These are phyloP conservation scores for Colletotrichum cereale DNA, from an alignment of 2,329 filamentous ascomycete species.

Conservation along the genomic window DNA sequence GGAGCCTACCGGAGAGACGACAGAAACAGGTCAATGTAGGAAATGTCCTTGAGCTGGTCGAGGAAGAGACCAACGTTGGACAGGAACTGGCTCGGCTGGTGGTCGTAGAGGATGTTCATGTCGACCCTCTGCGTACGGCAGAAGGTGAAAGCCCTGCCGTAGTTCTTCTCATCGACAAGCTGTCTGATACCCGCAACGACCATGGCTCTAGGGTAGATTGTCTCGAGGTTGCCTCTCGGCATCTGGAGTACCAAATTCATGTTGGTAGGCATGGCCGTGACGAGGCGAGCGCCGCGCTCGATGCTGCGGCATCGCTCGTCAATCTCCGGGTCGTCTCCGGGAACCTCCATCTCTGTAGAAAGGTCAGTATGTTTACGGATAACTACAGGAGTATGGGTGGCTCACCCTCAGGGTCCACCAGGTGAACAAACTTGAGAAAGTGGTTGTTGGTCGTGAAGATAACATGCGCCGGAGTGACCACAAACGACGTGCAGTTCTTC, in stretches of 20 bases:
- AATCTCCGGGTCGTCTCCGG: conserved; percentile 87
- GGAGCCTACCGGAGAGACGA: conserved; percentile 79
- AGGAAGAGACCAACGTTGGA: conserved; percentile 81
- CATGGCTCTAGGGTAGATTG: conserved; percentile 91
- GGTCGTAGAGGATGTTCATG: conserved; percentile 97
- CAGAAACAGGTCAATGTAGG: conserved; percentile 91
- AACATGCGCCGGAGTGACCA: conserved; percentile 84
- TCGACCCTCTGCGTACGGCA: conserved; percentile 95
- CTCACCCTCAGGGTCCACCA: conserved; percentile 75
- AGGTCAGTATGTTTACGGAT: conserved; percentile 42
- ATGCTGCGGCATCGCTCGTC: conserved; percentile 94
- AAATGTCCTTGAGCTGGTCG: conserved; percentile 83
- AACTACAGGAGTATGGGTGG: not conserved
- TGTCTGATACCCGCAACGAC: conserved; percentile 90
- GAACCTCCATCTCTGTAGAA: conserved; percentile 79
- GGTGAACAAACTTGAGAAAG: conserved; percentile 92
- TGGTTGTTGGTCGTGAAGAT: conserved; percentile 95
- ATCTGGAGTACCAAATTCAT: conserved; percentile 93
- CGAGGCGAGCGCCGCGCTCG: conserved; percentile 87
- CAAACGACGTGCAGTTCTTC: conserved; percentile 93
- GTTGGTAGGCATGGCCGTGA: conserved; percentile 89
- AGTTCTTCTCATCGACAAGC: conserved; percentile 84
- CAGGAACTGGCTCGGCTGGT: conserved; percentile 89
- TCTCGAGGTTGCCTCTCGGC: conserved; percentile 95
- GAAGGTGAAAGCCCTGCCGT: conserved; percentile 84